Evolutionary conservation across 116 monocot species (phyloP), one percentile per base, ranked within the genome.

Genomic region (Posidonia oceanica): DNA sequence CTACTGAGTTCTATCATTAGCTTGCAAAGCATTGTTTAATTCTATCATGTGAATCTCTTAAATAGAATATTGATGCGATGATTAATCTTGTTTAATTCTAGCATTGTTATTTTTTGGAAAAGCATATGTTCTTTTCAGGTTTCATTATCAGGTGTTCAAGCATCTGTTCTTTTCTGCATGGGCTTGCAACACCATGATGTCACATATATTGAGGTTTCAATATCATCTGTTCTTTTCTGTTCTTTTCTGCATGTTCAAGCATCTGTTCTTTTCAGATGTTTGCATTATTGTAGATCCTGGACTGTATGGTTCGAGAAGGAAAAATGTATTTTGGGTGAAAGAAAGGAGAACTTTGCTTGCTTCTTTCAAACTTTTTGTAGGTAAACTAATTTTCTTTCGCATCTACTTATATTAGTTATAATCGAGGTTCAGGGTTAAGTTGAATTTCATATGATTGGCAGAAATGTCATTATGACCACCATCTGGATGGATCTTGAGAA

Each of bases 31-130:
- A 29, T 29, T 29, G 29, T 29, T 29, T 29, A 29, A 29, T 29
- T 29, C 29, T 29, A 29, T 29, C 29, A 29, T 29, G 29, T 29
- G 29, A 29, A 29, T 29, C 1, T 29, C 29, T 29, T 29, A 29
- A 29, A 29, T 29, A 29, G 29, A 29, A 29, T 29, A 29, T 29
- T 29, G 29, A 29, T 29, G 29, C 1, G 29, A 29, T 29, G 29
- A 29, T 29, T 29, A 29, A 29, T 29, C 29, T 29, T 29, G 29
- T 29, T 29, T 89, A 89, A 85, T 97, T 80, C 75, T 87, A 42
- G 97, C 72, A 87, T 97, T 75, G 78, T 92, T 97, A 91, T 81
- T 97, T 97, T 75, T 69, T 86, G 63, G 87, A 84, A 69, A 87
- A 87, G 55, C n/a, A n/a, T n/a, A n/a, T n/a, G n/a, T n/a, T n/a